Conservation (phyloP, 129 eudicot genomes). For the Artemisia annua region DNA sequence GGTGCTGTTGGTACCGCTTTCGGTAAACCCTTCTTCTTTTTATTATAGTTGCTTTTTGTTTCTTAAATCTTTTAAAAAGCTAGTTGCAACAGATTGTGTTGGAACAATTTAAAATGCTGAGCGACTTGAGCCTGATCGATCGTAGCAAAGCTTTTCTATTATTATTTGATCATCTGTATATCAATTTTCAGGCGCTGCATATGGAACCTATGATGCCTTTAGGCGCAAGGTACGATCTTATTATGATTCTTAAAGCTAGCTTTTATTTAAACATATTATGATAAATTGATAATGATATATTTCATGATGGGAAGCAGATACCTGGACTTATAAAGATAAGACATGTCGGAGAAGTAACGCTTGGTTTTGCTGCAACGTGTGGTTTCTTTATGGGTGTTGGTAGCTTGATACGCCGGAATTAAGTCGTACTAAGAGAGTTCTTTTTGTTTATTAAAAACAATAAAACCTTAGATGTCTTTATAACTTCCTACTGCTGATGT, state of each 20-base stretch:
- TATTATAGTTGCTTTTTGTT: no score
- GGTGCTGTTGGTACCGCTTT: no score
- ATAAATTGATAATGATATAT: neutral
- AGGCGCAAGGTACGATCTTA: slow-evolving; percentile 44
- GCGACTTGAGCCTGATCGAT: neutral
- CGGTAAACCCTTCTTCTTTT: no score
- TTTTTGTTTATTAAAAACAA: slow-evolving; percentile 14
- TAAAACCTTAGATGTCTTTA: slow-evolving; percentile 23
- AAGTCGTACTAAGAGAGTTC: slow-evolving; percentile 32
- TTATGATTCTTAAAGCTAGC: slow-evolving; percentile 11
- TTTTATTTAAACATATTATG: neutral
- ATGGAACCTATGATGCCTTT: slow-evolving; percentile 63
- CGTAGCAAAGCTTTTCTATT: neutral
- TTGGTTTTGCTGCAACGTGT: slow-evolving; percentile 58
- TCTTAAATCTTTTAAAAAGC: no score
- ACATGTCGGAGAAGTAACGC: slow-evolving; percentile 49
- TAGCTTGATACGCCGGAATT: slow-evolving; percentile 52
- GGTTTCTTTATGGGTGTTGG: slow-evolving; percentile 62
- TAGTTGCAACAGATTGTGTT: no score
- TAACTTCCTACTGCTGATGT: slow-evolving; percentile 6
- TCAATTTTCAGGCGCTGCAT: slow-evolving; percentile 51
- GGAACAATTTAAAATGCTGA: no score
- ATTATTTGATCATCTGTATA: neutral
- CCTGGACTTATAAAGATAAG: slow-evolving; percentile 53
- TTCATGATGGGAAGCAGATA: slow-evolving; percentile 30